Percentiles rank a stretch among this genome's conserved stretches.
Conservation (phyloP, 2,329 filamentous ascomycete species). For the Diaporthe sp. region DNA sequence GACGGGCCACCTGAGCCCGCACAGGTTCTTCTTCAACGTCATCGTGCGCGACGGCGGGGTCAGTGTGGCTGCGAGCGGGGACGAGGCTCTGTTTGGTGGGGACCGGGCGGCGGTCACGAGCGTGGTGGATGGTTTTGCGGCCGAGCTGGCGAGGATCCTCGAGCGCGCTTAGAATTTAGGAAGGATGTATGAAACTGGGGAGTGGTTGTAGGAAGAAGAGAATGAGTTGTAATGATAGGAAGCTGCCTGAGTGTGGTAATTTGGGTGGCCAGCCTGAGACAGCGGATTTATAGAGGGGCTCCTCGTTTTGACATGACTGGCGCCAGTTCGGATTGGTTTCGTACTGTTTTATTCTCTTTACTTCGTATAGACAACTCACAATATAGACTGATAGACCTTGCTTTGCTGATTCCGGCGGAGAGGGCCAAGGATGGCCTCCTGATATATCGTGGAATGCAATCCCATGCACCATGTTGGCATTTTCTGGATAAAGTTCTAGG, state of each 20-base stretch:
- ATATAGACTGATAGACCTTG: not conserved
- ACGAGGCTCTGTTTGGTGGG: conserved; percentile 33
- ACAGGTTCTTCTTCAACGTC: conserved; percentile 42
- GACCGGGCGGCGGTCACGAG: conserved; percentile 21
- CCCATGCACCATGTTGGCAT: not conserved
- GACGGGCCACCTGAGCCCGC: conserved; percentile 20
- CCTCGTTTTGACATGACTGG: not conserved
- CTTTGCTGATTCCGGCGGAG: not conserved
- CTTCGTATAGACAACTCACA: not conserved
- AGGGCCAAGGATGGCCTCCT: not conserved
- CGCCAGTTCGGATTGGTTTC: not conserved
- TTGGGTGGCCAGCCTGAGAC: no score
- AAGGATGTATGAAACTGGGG: no score
- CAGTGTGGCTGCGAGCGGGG: conserved; percentile 40
- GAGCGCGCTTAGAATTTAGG: not conserved
- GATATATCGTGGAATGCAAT: not conserved
- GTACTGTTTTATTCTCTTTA: not conserved
- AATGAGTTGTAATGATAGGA: not conserved
- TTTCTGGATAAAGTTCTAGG: not conserved
- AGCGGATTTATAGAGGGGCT: not conserved
- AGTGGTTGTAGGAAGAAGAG: not conserved
- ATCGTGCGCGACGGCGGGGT: conserved; percentile 33
- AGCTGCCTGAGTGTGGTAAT: no score
- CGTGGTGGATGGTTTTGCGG: conserved; percentile 26
- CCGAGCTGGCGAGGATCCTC: conserved; percentile 31